Evolutionary conservation across 148 eudicot species (phyloP), one percentile per base, ranked within the genome.

Genomic region (Nepenthes mirabilis): DNA sequence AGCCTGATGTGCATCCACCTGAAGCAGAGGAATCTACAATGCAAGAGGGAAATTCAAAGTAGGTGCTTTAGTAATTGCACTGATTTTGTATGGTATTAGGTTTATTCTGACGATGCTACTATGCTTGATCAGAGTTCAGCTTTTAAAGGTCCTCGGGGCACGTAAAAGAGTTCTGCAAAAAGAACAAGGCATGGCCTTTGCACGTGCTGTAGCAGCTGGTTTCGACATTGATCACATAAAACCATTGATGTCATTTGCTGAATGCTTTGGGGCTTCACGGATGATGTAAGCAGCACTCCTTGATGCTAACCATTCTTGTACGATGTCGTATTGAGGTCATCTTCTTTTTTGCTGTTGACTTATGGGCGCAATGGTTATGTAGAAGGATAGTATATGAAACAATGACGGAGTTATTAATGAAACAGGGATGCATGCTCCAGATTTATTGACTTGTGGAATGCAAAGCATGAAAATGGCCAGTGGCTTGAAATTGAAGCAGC

Each of bases 141-240:
- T 89, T 62, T 70, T 89, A 59, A 79, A 72, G 71, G 91, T 94
- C 65, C 86, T 86, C 49, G 95, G 89, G 77, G 78, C 87, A 63
- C 99, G 99, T 52, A 89, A 75, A 84, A 77, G 49, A 10, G 89
- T 84, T 58, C 82, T 94, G 43, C 83, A 79, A 56, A 94, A 86
- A 69, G 99, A 94, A 74, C 99, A 94, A 80, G 99, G 95, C 58
- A 89, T 94, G 99, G 97, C 95, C 53, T 94, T 94, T 75, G 99
- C 99, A 62, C 95, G 95, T 68, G 97, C 99, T 68, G 83, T 72
- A 55, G 99, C 97, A 61, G 99, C 99, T 72, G 82, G 90, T 65
- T 84, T 84, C 68, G 99, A 86, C 56, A 75, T 82, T 56, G 89
- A 89, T 66, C 79, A 79, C 59, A 75, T 94, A 72, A 68, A 80